These are phyloP conservation scores for Fomitopsis pulvina DNA, from an alignment of 768 basidiomycete genomes.

Conservation along the genomic window DNA sequence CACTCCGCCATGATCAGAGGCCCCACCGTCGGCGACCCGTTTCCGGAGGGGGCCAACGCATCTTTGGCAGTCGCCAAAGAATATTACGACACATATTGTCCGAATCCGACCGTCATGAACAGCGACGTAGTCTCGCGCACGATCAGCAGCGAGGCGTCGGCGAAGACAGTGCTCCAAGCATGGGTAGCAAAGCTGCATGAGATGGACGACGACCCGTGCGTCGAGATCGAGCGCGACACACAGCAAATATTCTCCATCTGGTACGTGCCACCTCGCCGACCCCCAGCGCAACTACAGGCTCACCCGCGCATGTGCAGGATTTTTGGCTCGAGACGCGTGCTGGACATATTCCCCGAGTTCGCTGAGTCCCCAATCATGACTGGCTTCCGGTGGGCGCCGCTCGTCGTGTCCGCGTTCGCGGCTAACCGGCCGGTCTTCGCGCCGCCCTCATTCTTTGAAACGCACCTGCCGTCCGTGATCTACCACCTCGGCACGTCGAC, in stretches of 20 bases:
- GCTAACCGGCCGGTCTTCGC: constrained; percentile 15
- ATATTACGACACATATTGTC: constrained; percentile 37
- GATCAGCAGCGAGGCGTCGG: constrained; percentile 27
- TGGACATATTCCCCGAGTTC: constrained; percentile 35
- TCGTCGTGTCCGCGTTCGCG: constrained; percentile 36
- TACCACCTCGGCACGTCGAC: constrained; percentile 4
- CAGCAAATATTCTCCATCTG: constrained; percentile 14
- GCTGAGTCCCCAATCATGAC: constrained; percentile 41
- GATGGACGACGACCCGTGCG: constrained; percentile 30
- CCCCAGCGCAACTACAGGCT: not conserved
- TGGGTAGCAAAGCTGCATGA: constrained; percentile 32
- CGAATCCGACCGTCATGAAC: constrained; percentile 26
- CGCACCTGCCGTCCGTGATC: constrained; percentile 1
- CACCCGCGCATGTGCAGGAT: constrained; percentile 6
- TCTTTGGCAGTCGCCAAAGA: constrained; percentile 30
- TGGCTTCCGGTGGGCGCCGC: constrained; percentile 47
- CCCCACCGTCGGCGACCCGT: constrained; percentile 34
- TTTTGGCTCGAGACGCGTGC: constrained; percentile 16
- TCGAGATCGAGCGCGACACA: constrained; percentile 10
- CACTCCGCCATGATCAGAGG: constrained; percentile 45
- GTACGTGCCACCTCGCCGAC: not conserved
- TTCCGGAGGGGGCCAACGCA: constrained; percentile 26
- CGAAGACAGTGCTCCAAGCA: constrained; percentile 26
- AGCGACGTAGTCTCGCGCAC: constrained; percentile 17
- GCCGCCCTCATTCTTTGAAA: constrained; percentile 1